Evolutionary conservation across 176 grass and related monocot genomes (phyloP).

Genomic region (Saccharum spontaneum): DNA sequence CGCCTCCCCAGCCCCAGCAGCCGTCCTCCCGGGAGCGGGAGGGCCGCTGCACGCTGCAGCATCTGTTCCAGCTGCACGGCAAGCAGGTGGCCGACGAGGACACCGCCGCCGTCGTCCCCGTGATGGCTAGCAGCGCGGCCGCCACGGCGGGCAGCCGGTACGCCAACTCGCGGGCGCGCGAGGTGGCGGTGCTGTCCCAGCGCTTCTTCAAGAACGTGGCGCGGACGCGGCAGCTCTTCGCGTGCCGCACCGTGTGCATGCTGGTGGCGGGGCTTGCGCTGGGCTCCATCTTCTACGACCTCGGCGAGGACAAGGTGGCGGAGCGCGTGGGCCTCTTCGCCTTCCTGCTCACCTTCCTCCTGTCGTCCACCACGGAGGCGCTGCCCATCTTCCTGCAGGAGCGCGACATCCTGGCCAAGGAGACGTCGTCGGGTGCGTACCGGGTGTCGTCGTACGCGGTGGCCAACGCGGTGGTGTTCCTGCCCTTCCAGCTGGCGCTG

Average conservation of each 20-base stretch:
- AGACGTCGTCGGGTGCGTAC: conserved; percentile 24
- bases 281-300: conserved; percentile 37
- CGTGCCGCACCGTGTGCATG: conserved; percentile 25
- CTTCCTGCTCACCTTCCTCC: conserved; percentile 34
- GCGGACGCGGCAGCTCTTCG: conserved; percentile 29
- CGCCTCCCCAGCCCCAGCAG: too few species aligned
- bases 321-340: conserved; percentile 34
- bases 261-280: conserved; percentile 23
- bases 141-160: too few species aligned
- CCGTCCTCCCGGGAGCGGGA: too few species aligned
- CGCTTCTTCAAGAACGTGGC: conserved; percentile 35
- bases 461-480: conserved; percentile 29
- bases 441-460: conserved; percentile 20
- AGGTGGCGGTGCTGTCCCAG: conserved; percentile 8
- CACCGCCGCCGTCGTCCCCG: not conserved
- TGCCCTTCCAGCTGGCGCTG: conserved; percentile 28
- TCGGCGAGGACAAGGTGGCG: conserved; percentile 22
- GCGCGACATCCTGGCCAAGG: conserved; percentile 35
- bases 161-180: not conserved
- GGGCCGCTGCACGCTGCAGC: conserved; percentile 28
- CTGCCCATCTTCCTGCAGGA: conserved; percentile 40
- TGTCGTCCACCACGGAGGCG: conserved; percentile 31
- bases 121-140: not conserved
- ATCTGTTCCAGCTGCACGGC: conserved; percentile 19
- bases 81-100: conserved; percentile 8